Conservation (phyloP, 1,139 yeast species). For the Blastobotrys apis region DNA sequence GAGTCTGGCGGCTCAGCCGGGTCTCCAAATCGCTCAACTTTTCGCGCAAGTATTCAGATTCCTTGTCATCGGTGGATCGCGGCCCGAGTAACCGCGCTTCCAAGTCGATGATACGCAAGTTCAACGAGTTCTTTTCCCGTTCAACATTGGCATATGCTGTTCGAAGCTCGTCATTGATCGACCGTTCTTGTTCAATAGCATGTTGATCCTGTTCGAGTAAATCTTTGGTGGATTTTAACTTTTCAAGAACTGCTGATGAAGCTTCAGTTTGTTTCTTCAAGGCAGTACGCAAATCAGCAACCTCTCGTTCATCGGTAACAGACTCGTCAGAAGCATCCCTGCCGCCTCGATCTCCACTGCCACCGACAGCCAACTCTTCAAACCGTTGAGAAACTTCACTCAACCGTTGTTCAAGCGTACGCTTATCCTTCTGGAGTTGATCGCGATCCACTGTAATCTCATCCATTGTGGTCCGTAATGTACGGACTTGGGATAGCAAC, state of each 20-base stretch:
- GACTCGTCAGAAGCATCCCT: too few species aligned
- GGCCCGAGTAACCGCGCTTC: conserved; percentile 32
- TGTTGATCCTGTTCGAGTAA: conserved; percentile 24
- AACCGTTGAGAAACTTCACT: conserved; percentile 30
- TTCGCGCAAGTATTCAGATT: conserved; percentile 25
- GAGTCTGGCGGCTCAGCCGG: conserved; percentile 37
- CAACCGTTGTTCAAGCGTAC: conserved; percentile 36
- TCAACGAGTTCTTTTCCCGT: conserved; percentile 32
- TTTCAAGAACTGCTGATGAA: conserved; percentile 19
- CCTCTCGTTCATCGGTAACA: conserved; percentile 18
- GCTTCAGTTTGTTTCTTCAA: conserved; percentile 27
- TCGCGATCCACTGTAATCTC: conserved; percentile 38
- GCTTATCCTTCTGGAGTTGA: conserved; percentile 36
- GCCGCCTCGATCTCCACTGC: background rate
- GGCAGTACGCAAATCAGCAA: conserved; percentile 22
- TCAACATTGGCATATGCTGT: conserved; percentile 26
- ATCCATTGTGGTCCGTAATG: conserved; percentile 34
- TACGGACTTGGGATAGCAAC: conserved; percentile 34
- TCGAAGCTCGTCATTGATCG: conserved; percentile 28
- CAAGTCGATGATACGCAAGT: conserved; percentile 32
- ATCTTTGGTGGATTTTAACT: conserved; percentile 21
- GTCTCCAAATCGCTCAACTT: conserved; percentile 37
- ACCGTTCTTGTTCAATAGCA: conserved; percentile 29
- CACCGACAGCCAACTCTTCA: conserved; percentile 26
- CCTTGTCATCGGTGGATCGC: conserved; percentile 19